Percentiles rank a stretch among this genome's conserved stretches.
phyloP scores from a whole-genome alignment of 106 monocot species.

The Allium sativum region DNA sequence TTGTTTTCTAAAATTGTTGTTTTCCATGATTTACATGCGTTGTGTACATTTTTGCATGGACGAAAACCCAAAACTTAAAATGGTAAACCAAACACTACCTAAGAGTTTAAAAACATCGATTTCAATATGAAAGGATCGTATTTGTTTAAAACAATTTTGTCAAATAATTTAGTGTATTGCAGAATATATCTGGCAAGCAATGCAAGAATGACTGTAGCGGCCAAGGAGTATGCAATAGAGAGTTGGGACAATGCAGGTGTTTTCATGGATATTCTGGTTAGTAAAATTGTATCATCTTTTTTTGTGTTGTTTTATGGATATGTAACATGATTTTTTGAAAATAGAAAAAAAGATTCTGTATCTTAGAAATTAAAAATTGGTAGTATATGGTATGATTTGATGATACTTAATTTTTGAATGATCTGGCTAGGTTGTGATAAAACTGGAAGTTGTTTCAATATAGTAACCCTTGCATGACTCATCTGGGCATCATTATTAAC shows the following conservation, averaged over 20 bases:
- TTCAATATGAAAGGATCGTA: no score
- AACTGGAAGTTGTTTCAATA: no score
- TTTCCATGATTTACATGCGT: no score
- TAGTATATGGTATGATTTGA: neutral
- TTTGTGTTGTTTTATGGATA: neutral
- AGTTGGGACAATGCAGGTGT: slow-evolving; percentile 13
- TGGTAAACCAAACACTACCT: no score
- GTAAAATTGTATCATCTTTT: neutral
- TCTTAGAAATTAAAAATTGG: neutral
- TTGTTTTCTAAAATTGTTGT: no score
- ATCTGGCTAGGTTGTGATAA: neutral
- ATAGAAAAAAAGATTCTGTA: no score
- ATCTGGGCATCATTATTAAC: no score
- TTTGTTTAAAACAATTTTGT: no score
- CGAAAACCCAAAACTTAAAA: no score
- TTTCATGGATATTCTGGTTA: slow-evolving; percentile 11
- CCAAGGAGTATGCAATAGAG: slow-evolving; percentile 67
- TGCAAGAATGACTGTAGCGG: slow-evolving; percentile 63
- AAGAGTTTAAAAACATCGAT: no score
- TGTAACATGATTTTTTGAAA: neutral
- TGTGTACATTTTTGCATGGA: no score
- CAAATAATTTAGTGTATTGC: neutral
- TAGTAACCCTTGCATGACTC: no score
- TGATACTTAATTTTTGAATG: neutral
- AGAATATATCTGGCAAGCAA: slow-evolving; percentile 40